phyloP scores from a whole-genome alignment of 164 flowering plant species.

The Aristolochia contorta region DNA sequence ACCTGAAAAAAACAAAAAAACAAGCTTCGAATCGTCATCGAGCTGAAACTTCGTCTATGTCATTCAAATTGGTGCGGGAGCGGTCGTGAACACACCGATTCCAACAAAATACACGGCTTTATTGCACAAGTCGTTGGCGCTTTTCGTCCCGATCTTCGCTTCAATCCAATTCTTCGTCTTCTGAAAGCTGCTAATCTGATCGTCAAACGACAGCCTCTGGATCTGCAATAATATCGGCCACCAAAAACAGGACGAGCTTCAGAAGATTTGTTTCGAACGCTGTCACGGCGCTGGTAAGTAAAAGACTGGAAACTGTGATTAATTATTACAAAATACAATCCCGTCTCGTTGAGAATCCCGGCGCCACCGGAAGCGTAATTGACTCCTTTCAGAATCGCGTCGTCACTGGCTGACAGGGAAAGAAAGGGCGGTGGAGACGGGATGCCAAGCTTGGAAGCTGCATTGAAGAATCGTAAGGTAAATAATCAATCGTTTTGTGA shows the following conservation, averaged over 20 bases:
- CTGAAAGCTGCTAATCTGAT: constrained; percentile 50
- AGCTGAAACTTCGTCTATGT: background rate
- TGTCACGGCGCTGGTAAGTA: no score
- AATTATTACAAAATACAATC: no score
- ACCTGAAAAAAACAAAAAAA: constrained; percentile 26
- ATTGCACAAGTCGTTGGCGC: constrained; percentile 37
- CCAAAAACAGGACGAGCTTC: no score
- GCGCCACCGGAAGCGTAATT: constrained; percentile 95
- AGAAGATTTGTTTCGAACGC: background rate
- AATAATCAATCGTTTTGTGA: no score
- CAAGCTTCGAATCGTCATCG: background rate
- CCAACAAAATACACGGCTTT: constrained; percentile 65
- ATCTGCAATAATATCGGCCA: constrained; percentile 27
- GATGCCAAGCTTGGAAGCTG: background rate
- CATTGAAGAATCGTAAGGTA: no score
- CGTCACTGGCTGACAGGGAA: no score
- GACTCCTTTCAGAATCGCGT: constrained; percentile 46
- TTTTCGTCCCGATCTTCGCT: constrained; percentile 46
- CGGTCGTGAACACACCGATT: constrained; percentile 35
- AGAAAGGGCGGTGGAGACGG: background rate
- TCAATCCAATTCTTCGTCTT: constrained; percentile 39
- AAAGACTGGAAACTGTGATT: no score
- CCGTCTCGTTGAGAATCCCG: constrained; percentile 78
- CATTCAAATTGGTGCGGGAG: no score
- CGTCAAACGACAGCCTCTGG: constrained; percentile 62